These are phyloP conservation scores for Lentinula guzmanii DNA, from an alignment of 768 basidiomycete species.

Conservation along the genomic window DNA sequence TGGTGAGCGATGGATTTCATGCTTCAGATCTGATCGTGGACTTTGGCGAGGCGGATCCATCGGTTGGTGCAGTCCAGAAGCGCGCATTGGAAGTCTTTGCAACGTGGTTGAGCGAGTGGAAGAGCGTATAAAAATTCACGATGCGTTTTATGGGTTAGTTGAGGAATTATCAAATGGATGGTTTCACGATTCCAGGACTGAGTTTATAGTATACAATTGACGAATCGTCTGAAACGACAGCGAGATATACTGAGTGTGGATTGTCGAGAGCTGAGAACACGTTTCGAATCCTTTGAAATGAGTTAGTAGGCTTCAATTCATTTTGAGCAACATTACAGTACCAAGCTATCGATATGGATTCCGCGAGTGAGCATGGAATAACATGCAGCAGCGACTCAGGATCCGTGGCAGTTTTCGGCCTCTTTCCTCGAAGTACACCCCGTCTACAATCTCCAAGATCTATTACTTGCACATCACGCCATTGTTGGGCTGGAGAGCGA, in stretches of 20 bases:
- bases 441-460: constrained; percentile 50
- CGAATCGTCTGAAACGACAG: constrained; percentile 70
- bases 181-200: constrained; percentile 72
- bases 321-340: constrained; percentile 19
- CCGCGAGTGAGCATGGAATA: constrained; percentile 64
- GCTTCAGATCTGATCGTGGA: constrained; percentile 44
- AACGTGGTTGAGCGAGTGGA: constrained; percentile 46
- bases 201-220: constrained; percentile 85
- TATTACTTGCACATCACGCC: constrained; percentile 57
- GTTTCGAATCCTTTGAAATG: constrained; percentile 41
- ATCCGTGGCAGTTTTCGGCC: constrained; percentile 41
- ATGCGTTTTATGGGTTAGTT: neutral
- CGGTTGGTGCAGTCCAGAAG: constrained; percentile 46
- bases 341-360: constrained; percentile 62
- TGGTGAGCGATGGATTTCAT: constrained; percentile 58
- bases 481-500: constrained; percentile 55
- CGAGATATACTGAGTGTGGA: constrained; percentile 53
- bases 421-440: constrained; percentile 53
- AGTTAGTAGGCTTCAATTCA: neutral
- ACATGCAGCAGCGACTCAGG: constrained; percentile 40
- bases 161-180: constrained; percentile 15
- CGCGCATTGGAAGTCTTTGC: constrained; percentile 47
- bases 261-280: constrained; percentile 48
- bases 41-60: constrained; percentile 38
- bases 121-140: neutral